Evolutionary conservation across 306 rosid species (phyloP).

Genomic region (Quercus parvula): DNA sequence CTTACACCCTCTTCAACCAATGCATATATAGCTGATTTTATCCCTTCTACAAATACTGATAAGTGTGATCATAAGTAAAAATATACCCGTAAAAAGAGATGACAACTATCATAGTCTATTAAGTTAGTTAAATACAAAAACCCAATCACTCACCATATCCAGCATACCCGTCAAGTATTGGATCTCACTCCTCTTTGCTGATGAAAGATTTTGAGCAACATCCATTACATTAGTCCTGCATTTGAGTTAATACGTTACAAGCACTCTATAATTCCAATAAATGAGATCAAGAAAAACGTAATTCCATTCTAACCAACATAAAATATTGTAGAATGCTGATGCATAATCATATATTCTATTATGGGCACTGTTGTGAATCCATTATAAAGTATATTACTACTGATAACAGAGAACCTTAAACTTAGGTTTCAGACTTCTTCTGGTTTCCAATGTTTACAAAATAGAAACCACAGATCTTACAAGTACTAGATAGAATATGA

Average conservation of each 20-base stretch:
- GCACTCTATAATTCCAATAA: slow-evolving; percentile 11
- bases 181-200: slow-evolving; percentile 61
- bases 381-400: not conserved
- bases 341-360: not conserved
- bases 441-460: not conserved
- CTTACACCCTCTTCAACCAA: slow-evolving; percentile 3
- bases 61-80: not conserved
- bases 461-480: not conserved
- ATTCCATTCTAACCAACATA: not conserved
- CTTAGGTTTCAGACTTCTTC: not conserved
- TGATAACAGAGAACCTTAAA: not conserved
- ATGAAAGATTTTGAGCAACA: slow-evolving; percentile 46
- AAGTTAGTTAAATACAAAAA: too few species aligned
- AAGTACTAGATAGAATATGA: not conserved
- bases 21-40: not conserved
- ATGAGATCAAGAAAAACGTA: not conserved
- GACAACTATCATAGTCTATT: too few species aligned
- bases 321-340: not conserved
- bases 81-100: not conserved
- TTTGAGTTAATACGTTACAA: slow-evolving; percentile 15
- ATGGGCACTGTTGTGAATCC: not conserved
- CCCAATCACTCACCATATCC: slow-evolving; percentile 47
- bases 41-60: not conserved
- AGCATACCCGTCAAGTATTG: slow-evolving; percentile 53
- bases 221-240: slow-evolving; percentile 74